phyloP scores from a whole-genome alignment of 208 protist genomes.

The Trypanosomatidae sp. region DNA sequence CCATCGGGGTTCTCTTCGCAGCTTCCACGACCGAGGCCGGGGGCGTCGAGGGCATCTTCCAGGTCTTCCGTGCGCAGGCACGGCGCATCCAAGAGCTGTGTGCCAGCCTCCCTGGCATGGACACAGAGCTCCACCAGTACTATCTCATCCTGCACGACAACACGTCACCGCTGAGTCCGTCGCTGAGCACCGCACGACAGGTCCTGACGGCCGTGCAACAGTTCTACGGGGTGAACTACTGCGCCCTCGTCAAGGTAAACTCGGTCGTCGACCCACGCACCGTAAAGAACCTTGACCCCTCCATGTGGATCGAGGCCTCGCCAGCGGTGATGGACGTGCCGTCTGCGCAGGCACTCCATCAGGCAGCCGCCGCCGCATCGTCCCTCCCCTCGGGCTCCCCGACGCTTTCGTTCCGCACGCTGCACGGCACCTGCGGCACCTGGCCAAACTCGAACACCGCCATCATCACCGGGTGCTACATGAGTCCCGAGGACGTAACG shows the following conservation, averaged over 20 bases:
- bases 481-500: conserved; percentile 64
- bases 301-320: conserved; percentile 74
- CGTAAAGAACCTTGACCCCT: conserved; percentile 59
- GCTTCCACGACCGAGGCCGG: conserved; percentile 56
- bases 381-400: not conserved
- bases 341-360: conserved; percentile 27
- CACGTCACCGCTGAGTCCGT: conserved; percentile 25
- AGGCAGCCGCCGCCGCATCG: conserved; percentile 2
- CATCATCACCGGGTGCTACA: conserved; percentile 74
- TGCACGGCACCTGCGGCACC: conserved; percentile 43
- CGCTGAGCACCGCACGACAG: conserved; percentile 40
- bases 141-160: conserved; percentile 80
- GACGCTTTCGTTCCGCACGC: conserved; percentile 29
- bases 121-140: conserved; percentile 68
- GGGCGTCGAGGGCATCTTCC: conserved; percentile 51
- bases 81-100: conserved; percentile 34
- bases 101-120: conserved; percentile 57
- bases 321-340: conserved; percentile 63
- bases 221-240: conserved; percentile 49
- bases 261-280: conserved; percentile 47
- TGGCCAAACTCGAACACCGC: conserved; percentile 42
- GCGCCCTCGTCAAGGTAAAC: conserved; percentile 70
- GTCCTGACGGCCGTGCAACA: conserved; percentile 50
- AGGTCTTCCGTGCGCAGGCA: conserved; percentile 46
- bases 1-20: conserved; percentile 66